These are phyloP conservation scores for Suaeda aralocaspica DNA, from an alignment of 148 eudicot genomes.

Conservation along the genomic window DNA sequence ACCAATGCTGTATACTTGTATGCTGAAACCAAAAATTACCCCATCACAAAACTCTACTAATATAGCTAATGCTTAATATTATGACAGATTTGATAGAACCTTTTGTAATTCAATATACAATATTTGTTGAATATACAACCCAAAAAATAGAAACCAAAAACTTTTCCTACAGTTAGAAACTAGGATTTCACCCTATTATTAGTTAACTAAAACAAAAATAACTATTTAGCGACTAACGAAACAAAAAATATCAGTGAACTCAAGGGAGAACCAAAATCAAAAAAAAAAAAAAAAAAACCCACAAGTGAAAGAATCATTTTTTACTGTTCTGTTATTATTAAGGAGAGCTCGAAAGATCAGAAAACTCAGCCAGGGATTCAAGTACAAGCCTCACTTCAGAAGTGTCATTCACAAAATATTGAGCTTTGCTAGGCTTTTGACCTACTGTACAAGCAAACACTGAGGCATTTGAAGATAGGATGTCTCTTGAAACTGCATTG, in stretches of 20 bases:
- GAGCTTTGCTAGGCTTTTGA: conserved; percentile 42
- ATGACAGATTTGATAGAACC: no score
- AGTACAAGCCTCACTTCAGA: conserved; percentile 34
- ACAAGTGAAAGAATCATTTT: conserved; percentile 19
- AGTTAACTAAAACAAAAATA: not conserved
- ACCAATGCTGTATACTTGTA: no score
- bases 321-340: not conserved
- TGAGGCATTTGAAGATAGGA: conserved; percentile 22
- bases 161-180: not conserved
- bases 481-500: conserved; percentile 21
- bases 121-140: not conserved
- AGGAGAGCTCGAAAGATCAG: conserved; percentile 22
- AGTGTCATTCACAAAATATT: conserved; percentile 38
- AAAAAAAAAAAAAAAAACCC: not conserved
- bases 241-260: not conserved
- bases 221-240: not conserved
- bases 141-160: not conserved
- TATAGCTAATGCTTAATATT: no score
- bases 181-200: not conserved
- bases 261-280: not conserved
- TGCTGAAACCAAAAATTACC: no score
- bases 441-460: conserved; percentile 42
- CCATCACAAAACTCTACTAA: no score
- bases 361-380: conserved; percentile 31
- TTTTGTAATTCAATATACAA: not conserved